Conservation (phyloP, 192 early-diverging fungal species). For the Coemansia sp. region DNA sequence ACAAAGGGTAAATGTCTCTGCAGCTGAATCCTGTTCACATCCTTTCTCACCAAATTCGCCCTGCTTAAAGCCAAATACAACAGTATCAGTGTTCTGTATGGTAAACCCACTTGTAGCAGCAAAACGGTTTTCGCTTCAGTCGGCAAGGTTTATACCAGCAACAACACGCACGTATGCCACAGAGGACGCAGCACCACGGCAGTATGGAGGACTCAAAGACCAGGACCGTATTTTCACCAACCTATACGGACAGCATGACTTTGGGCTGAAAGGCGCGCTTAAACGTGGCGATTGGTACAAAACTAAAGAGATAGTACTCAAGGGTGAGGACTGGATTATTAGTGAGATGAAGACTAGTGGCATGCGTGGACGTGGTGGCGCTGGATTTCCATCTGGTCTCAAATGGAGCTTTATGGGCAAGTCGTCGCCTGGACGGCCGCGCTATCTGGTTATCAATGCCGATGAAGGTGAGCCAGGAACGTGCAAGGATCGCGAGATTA, state of each 20-base stretch:
- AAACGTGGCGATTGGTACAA: conserved; percentile 99
- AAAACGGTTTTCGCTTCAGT: not conserved
- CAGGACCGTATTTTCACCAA: conserved; percentile 98
- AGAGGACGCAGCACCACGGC: conserved; percentile 26
- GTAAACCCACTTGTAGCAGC: not conserved
- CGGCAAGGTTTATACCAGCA: not conserved
- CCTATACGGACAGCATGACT: conserved; percentile 92
- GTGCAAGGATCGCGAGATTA: conserved; percentile 97
- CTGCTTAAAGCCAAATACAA: not conserved
- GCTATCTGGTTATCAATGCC: conserved; percentile 96
- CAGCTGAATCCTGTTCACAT: not conserved
- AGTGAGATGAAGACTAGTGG: conserved; percentile 96
- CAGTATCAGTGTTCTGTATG: not conserved
- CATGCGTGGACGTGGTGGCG: conserved; percentile 91
- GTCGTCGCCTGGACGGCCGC: conserved; percentile 77
- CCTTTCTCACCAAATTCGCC: not conserved
- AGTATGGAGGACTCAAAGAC: conserved; percentile 76
- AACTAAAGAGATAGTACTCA: conserved; percentile 96
- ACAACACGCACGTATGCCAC: conserved; percentile 26
- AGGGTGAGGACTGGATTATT: conserved; percentile 97
- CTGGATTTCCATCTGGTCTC: conserved; percentile 95
- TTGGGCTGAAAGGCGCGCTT: conserved; percentile 78
- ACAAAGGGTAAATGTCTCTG: conserved; percentile 10
- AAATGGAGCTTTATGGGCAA: conserved; percentile 99
- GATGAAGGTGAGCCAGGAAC: conserved; percentile 99